Evolutionary conservation across 2,329 filamentous ascomycete genomes (phyloP), one percentile per base, ranked within the genome.

Genomic region (Ophiocordyceps camponoti-leonardi): DNA sequence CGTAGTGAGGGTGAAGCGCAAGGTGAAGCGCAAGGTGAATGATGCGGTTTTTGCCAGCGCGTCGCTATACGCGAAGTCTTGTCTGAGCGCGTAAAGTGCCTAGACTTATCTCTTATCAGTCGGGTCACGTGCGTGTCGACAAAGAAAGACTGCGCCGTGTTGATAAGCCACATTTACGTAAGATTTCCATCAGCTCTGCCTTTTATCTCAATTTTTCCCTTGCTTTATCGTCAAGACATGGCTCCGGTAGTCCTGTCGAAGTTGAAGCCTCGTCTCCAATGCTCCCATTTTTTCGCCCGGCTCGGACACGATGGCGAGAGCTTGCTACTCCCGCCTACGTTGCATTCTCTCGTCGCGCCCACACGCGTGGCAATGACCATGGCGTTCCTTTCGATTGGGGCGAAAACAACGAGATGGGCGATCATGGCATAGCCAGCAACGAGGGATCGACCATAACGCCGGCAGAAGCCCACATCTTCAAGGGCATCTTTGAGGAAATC

Each of bases 201-300:
- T n/a, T n/a, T n/a, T 28, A 28, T 11, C 10, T 28, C 10, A 19
- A 10, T 39, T 39, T 39, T 39, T 19, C n/a, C n/a, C n/a, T 11
- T 12, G 35, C 35, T 6, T 39, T 8, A 28, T 28, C 7, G 2
- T 28, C 2, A 28, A 28, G 26, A 28, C 26, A 8, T 6, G 26
- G 26, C 26, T 11, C 11, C 2, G 26, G 6, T 28, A 11, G 6
- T 28, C 4, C 26, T 11, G 7, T 37, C 16, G 16, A 56, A 47
- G 20, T 75, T 75, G 67, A 11, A 19, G 35, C 35, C n/a, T 58
- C 67, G 14, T 62, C 66, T 2, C 71, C 73, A 7, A 60, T 77
- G 14, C 62, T 79, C 5, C 78, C 81, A 0, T 86, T 86, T 47
- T 68, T 87, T 7, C 86, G 86, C 56, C 79, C 83, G 51, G 86